Evolutionary conservation across 164 flowering plant genomes (phyloP), one percentile per base, ranked within the genome.

Genomic region (Protea cynaroides): DNA sequence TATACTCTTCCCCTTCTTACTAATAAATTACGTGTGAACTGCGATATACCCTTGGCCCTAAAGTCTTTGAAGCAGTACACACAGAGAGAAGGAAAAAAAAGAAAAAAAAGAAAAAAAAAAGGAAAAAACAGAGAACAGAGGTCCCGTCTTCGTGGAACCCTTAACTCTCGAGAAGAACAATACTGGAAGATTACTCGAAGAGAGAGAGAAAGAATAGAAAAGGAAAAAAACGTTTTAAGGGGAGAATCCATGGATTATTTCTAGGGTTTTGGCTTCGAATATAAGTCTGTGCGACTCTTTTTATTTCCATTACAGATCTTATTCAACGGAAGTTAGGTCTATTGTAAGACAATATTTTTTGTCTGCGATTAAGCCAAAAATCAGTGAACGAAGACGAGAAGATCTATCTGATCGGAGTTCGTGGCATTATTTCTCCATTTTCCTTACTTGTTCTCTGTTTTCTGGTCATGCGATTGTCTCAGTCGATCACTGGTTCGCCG

Each of bases 391-490:
- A 21, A 19, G 18, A 40, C 21, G 2, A 55, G 54, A 52, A 36
- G 58, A 63, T 64, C 59, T 29, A 29, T 29, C 5, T 29, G 61
- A 54, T 56, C 7, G n/a, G 51, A 56, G 17, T 9, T 7, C 22
- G 25, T 49, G 34, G 19, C 25, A 25, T 65, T 23, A 4, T 67
- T 6, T 67, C 8, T 22, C 4, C 53, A 2, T 53, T 14, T 36
- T 18, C 11, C 0, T 21, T 22, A 21, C 0, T 53, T 1, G 23
- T 24, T 29, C 17, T 49, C 17, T 47, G n/a, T 65, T 70, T 24
- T 73, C 38, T 79, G 64, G 86, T 70, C 74, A 88, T 86, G 95
- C 83, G 82, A 77, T 76, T 79, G 29, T 65, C 82, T 56, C 65
- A 74, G 69, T 51, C 73, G 46, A 61, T 62, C 18, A 59, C 72